Percentiles rank a stretch among this genome's conserved stretches.
phyloP scores from a whole-genome alignment of 2,329 filamentous ascomycete species.

The Cadophora malorum region DNA sequence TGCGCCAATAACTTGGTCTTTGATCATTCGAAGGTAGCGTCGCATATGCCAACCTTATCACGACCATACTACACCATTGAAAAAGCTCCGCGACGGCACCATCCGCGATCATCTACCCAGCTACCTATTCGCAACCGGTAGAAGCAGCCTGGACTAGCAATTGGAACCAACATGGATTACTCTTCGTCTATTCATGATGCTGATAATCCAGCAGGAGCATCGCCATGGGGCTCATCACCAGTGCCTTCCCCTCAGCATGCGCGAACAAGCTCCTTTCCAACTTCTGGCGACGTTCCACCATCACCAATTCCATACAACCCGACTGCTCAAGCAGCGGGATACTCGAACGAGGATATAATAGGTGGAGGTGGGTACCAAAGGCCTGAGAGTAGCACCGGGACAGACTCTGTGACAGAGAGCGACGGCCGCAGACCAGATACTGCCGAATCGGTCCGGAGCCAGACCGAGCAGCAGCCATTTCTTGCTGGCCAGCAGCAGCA shows the following conservation, averaged over 20 bases:
- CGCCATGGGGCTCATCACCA: constrained; percentile 62
- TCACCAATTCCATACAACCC: constrained; percentile 42
- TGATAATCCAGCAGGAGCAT: constrained; percentile 62
- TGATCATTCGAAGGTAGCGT: constrained; percentile 1
- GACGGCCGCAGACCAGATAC: constrained; percentile 43
- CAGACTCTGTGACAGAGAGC: constrained; percentile 38
- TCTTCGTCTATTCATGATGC: constrained; percentile 62
- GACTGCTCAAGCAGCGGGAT: constrained; percentile 34
- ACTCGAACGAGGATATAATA: constrained; percentile 40
- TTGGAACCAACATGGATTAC: constrained; percentile 65
- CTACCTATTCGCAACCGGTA: background rate
- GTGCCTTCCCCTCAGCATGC: constrained; percentile 42
- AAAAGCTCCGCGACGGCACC: constrained; percentile 25
- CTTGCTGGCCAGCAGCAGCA: constrained; percentile 33
- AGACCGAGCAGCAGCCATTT: constrained; percentile 44
- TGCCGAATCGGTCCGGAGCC: constrained; percentile 39
- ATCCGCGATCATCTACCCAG: constrained; percentile 15
- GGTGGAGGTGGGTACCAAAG: constrained; percentile 37
- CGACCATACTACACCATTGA: background rate
- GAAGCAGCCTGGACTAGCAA: constrained; percentile 20
- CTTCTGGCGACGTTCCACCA: constrained; percentile 37
- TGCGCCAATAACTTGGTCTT: constrained; percentile 16
- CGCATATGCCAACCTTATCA: constrained; percentile 17
- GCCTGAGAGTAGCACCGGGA: constrained; percentile 40
- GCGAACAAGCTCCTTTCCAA: constrained; percentile 38